Evolutionary conservation across 1,139 yeast genomes (phyloP), one percentile per base, ranked within the genome.

Genomic region (Chernovozyma sophiae-reginae): DNA sequence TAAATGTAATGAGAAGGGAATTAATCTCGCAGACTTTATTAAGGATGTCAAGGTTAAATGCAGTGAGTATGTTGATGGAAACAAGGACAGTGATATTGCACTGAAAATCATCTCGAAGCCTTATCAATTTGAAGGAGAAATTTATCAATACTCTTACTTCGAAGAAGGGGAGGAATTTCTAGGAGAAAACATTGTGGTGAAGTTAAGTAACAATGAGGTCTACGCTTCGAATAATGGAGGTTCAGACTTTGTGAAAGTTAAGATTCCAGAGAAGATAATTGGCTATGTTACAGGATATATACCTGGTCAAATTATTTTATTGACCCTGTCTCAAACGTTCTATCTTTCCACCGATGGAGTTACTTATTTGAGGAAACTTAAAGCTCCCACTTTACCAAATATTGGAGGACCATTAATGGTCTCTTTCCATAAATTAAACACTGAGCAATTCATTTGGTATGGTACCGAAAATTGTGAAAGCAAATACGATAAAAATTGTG

Each of bases 221-320:
- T 81, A 62, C 48, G 71, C 86, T 12, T 85, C 96, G 1, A 84
- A 79, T 51, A 81, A 89, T 58, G 95, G 94, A 33, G 97, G 97
- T 16, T 54, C 65, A 3, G 58, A 60, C 1, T 82, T 90, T 63
- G 65, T 66, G 13, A 62, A 64, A 42, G 67, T 76, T 17, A 72
- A 65, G 2, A 53, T 74, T 4, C 61, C 63, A 28, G 81, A 74
- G 16, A 65, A 72, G 17, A 68, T 86, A 31, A 45, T 70, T 4
- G 77, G 74, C 6, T 71, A 83, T 29, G 68, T 71, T 34, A 68
- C 79, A 35, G 92, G 94, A 37, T 72, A 67, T 43, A 72, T 73
- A 47, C 72, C 81, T n/a, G 81, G 86, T 36, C 72, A 75, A 28
- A 79, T 86, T 3, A 77, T 81, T 41, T 62, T 86, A 35, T 56